These are phyloP conservation scores for Ormosia semicastrata DNA, from an alignment of 306 rosid genomes.

Conservation along the genomic window DNA sequence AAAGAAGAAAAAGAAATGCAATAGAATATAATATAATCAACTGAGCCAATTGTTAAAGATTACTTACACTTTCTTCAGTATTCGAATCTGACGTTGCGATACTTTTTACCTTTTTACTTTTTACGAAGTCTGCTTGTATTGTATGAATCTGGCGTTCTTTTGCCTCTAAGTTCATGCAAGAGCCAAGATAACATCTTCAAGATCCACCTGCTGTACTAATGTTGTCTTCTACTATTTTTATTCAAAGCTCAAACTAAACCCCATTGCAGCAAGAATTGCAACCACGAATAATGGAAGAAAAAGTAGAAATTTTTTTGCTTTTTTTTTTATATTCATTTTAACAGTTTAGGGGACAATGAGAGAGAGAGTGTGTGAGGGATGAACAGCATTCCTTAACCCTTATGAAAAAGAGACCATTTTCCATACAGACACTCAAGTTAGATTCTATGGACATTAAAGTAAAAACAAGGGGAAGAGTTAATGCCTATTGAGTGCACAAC, in stretches of 20 bases:
- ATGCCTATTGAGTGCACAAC: slow-evolving; percentile 25
- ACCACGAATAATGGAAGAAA: background rate
- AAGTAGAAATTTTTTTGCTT: background rate
- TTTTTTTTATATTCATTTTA: background rate
- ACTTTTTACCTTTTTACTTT: background rate
- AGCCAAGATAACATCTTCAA: background rate
- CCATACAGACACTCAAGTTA: background rate
- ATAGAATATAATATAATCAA: background rate
- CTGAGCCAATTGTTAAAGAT: background rate
- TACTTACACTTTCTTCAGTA: background rate
- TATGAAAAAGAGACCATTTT: background rate
- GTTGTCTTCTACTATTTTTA: background rate
- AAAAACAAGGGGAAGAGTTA: background rate
- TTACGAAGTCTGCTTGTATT: background rate
- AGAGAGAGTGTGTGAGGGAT: background rate
- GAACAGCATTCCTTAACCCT: background rate
- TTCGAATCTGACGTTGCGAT: background rate
- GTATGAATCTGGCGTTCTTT: slow-evolving; percentile 40
- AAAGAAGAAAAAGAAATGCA: background rate
- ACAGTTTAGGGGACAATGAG: background rate
- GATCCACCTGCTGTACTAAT: background rate
- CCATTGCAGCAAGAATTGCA: background rate
- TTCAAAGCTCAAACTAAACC: background rate
- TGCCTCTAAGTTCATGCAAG: slow-evolving; percentile 28
- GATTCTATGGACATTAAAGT: slow-evolving; percentile 21